These are phyloP conservation scores for Pseudogymnoascus sp. DNA, from an alignment of 2,329 filamentous ascomycete species.

Conservation along the genomic window DNA sequence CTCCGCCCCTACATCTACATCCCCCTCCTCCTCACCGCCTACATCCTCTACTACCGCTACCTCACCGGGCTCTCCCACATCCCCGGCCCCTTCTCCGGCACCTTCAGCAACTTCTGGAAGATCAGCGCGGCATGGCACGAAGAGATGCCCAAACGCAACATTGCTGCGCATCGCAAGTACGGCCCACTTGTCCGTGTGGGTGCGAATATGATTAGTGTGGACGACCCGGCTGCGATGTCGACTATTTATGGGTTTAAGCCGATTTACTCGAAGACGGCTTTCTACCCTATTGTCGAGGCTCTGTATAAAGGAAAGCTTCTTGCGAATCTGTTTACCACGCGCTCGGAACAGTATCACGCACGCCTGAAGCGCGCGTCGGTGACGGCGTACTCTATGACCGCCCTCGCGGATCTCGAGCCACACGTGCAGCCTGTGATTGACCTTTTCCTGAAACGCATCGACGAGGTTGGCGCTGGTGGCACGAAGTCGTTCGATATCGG, in stretches of 20 bases:
- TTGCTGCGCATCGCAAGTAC: slow-evolving; percentile 34
- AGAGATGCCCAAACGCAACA: slow-evolving; percentile 29
- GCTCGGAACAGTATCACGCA: not conserved
- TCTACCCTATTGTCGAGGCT: slow-evolving; percentile 24
- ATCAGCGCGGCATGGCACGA: slow-evolving; percentile 27
- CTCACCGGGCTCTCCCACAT: slow-evolving; percentile 19
- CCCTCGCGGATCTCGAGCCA: slow-evolving; percentile 37
- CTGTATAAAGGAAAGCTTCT: slow-evolving; percentile 6
- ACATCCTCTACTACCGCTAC: not conserved
- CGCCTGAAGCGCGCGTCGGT: slow-evolving; percentile 18
- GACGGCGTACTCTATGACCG: slow-evolving; percentile 38
- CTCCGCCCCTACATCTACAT: not conserved
- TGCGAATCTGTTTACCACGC: slow-evolving; percentile 4
- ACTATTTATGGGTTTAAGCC: slow-evolving; percentile 34
- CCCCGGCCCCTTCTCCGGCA: slow-evolving; percentile 37
- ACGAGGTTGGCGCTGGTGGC: slow-evolving; percentile 17
- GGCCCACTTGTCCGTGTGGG: slow-evolving; percentile 37
- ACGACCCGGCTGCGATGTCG: slow-evolving; percentile 31
- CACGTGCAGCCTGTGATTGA: slow-evolving; percentile 38
- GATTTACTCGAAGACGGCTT: slow-evolving; percentile 25
- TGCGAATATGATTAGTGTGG: slow-evolving; percentile 38
- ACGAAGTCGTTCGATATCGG: slow-evolving; percentile 30
- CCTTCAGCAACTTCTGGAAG: slow-evolving; percentile 36
- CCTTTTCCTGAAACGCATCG: slow-evolving; percentile 29
- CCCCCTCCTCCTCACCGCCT: not conserved